Percentiles rank a stretch among this genome's conserved stretches.
Evolutionary conservation across 495 filamentous ascomycete species (phyloP).

Genomic region (Thermochaetoides thermophila): DNA sequence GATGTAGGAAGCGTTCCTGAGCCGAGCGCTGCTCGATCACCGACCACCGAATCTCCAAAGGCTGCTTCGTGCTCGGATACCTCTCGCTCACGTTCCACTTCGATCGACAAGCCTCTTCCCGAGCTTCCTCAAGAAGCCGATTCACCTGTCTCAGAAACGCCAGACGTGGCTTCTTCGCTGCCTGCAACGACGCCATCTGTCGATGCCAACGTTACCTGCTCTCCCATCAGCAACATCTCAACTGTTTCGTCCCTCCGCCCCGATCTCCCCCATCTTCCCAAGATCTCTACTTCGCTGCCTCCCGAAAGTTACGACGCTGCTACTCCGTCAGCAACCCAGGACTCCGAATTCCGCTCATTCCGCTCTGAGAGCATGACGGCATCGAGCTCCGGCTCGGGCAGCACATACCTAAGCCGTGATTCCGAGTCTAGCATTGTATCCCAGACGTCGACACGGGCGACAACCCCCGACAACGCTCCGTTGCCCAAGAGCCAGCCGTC

Average conservation of each 20-base stretch:
- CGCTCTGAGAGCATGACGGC: constrained; percentile 35
- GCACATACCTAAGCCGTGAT: constrained; percentile 65
- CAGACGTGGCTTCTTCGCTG: constrained; percentile 17
- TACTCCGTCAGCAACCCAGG: constrained; percentile 25
- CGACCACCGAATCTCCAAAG: constrained; percentile 9
- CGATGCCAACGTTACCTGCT: too few species aligned
- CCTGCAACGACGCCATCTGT: too few species aligned
- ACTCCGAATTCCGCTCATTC: constrained; percentile 34
- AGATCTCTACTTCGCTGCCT: constrained; percentile 28
- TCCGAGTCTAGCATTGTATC: constrained; percentile 73
- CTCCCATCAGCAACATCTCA: too few species aligned
- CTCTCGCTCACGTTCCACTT: constrained; percentile 18
- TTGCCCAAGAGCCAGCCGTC: constrained; percentile 32
- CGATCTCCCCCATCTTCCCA: constrained; percentile 29
- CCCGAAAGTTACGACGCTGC: constrained; percentile 33
- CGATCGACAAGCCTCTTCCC: constrained; percentile 30
- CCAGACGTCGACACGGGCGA: constrained; percentile 73
- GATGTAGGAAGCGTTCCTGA: constrained; percentile 25
- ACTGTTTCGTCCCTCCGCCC: constrained; percentile 28
- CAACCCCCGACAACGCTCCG: constrained; percentile 56
- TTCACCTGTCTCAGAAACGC: constrained; percentile 12
- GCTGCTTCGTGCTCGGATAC: constrained; percentile 15
- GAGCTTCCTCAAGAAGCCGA: constrained; percentile 23
- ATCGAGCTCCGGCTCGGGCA: constrained; percentile 42
- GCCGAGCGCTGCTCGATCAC: constrained; percentile 20